Conservation (phyloP, 176 grass and related monocot species). For the Urochloa ruziziensis region DNA sequence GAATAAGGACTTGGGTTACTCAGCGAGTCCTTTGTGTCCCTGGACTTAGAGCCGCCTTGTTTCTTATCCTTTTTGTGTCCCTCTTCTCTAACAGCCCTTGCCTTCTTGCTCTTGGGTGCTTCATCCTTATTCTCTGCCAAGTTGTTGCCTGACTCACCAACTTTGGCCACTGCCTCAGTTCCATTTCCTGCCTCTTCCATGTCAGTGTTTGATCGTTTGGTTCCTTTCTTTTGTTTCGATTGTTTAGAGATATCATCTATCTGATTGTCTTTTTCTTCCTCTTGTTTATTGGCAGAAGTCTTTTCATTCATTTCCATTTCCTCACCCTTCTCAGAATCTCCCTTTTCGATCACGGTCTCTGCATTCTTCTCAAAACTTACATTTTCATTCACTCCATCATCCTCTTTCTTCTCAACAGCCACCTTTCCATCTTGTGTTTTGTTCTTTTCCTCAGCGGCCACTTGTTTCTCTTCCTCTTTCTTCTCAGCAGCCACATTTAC, state of each 20-base stretch:
- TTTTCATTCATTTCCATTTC: conserved; percentile 13
- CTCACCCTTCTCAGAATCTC: conserved; percentile 10
- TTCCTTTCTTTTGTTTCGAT: neutral
- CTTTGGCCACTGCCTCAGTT: conserved; percentile 18
- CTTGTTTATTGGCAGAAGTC: conserved; percentile 6
- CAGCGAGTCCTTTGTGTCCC: conserved; percentile 38
- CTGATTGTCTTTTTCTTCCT: neutral
- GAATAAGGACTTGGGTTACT: conserved; percentile 35
- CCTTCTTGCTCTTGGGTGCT: conserved; percentile 57
- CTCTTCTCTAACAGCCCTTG: conserved; percentile 41
- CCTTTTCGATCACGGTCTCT: neutral
- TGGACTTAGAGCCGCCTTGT: conserved; percentile 39
- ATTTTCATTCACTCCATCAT: neutral
- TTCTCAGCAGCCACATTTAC: neutral
- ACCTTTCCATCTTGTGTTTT: neutral
- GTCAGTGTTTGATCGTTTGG: neutral
- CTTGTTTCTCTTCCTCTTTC: neutral
- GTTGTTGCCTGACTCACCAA: conserved; percentile 21
- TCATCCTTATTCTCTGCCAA: conserved; percentile 42
- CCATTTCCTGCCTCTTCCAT: neutral
- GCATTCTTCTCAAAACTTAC: neutral
- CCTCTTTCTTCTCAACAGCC: neutral
- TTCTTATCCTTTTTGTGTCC: conserved; percentile 35
- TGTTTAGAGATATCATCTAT: neutral
- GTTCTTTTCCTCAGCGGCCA: neutral